These are phyloP conservation scores for Ceratorhiza oryzae-sativae DNA, from an alignment of 1,284 basidiomycete genomes.

Conservation along the genomic window DNA sequence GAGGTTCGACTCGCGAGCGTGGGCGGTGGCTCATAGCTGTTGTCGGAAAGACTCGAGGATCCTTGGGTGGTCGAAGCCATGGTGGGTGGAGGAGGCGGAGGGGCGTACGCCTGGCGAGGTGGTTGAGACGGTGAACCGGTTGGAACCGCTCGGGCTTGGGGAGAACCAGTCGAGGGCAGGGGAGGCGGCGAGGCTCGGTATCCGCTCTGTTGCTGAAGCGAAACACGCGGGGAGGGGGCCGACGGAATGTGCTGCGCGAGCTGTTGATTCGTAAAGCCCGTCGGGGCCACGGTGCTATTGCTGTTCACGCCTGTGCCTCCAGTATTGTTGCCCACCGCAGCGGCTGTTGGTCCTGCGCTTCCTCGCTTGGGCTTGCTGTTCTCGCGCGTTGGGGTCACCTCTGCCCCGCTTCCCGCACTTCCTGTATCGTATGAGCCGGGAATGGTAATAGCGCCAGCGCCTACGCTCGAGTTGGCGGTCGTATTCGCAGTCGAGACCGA, in stretches of 20 bases:
- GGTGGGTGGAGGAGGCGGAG: constrained; percentile 21
- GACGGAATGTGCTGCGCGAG: constrained; percentile 11
- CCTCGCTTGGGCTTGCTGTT: constrained; percentile 15
- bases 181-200: constrained; percentile 21
- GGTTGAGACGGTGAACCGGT: constrained; percentile 18
- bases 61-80: neutral
- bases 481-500: constrained; percentile 8
- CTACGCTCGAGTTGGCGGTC: constrained; percentile 12
- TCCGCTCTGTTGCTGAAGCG: neutral
- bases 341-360: constrained; percentile 2
- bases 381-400: constrained; percentile 28
- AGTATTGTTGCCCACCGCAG: neutral
- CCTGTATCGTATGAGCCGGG: constrained; percentile 21
- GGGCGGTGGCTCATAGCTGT: constrained; percentile 2
- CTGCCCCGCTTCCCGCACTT: constrained; percentile 9
- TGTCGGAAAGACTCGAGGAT: neutral
- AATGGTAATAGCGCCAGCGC: constrained; percentile 21
- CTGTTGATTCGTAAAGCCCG: constrained; percentile 13
- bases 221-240: constrained; percentile 2
- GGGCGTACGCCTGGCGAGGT: constrained; percentile 11
- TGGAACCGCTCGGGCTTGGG: constrained; percentile 9
- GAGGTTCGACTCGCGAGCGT: neutral
- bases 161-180: constrained; percentile 10
- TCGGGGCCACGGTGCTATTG: neutral
- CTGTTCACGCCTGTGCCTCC: neutral